These are phyloP conservation scores for Alternaria brassicicola DNA, from an alignment of 2,329 filamentous ascomycete species.

Conservation along the genomic window DNA sequence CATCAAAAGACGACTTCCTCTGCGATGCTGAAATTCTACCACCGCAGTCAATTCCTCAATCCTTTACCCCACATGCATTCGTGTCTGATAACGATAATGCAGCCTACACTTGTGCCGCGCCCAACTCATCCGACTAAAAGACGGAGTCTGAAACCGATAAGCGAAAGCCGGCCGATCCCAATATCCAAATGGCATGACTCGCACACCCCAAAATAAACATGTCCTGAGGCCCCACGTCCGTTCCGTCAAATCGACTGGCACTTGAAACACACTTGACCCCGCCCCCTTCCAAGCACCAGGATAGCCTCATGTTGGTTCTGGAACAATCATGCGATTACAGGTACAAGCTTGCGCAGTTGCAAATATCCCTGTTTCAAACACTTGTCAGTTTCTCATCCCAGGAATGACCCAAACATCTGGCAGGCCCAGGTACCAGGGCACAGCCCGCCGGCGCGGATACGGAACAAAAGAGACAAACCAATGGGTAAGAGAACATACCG, in stretches of 20 bases:
- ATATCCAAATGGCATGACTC: neutral
- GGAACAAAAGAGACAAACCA: neutral
- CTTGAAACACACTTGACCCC: neutral
- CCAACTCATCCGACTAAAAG: constrained; percentile 4
- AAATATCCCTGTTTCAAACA: constrained; percentile 46
- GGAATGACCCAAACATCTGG: neutral
- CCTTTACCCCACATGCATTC: neutral
- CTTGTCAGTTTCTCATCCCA: constrained; percentile 1
- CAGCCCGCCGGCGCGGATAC: neutral
- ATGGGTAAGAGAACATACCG: constrained; percentile 67
- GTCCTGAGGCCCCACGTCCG: neutral
- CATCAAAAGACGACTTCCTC: neutral
- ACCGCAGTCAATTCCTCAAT: neutral
- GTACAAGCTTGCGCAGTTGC: constrained; percentile 50
- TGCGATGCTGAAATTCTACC: neutral
- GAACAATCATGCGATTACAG: constrained; percentile 29
- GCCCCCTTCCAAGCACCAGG: neutral
- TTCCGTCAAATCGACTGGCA: neutral
- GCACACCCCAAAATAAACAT: neutral
- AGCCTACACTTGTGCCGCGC: neutral
- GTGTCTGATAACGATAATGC: neutral
- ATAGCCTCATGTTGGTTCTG: constrained; percentile 1
- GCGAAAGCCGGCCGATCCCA: constrained; percentile 8
- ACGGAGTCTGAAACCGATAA: constrained; percentile 14
- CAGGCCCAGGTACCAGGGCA: neutral